These are phyloP conservation scores for Phytophthora pluvialis DNA, from an alignment of 352 stramenopile genomes.

Conservation along the genomic window DNA sequence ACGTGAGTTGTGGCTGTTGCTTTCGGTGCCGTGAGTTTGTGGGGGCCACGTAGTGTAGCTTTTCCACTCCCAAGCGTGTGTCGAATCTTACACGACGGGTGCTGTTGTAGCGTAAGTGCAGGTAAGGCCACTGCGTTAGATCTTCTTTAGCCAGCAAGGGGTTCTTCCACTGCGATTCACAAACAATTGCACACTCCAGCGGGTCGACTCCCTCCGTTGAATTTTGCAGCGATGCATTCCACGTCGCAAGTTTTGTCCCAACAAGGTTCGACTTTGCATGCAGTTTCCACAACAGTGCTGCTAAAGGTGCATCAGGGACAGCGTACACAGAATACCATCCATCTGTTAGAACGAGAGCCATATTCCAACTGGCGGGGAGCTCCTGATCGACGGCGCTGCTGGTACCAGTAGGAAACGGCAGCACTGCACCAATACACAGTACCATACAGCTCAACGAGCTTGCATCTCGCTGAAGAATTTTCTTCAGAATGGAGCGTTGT, in stretches of 20 bases:
- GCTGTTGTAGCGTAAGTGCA: conserved; percentile 74
- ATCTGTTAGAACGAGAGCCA: conserved; percentile 73
- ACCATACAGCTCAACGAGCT: conserved; percentile 72
- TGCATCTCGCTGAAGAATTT: conserved; percentile 70
- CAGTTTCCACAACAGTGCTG: conserved; percentile 53
- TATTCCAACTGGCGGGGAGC: conserved; percentile 58
- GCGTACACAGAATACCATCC: conserved; percentile 77
- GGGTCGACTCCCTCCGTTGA: conserved; percentile 69
- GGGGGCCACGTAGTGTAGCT: conserved; percentile 27
- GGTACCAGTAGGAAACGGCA: conserved; percentile 43
- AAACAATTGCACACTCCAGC: conserved; percentile 61
- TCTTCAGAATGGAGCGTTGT: conserved; percentile 68
- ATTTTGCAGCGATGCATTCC: conserved; percentile 74
- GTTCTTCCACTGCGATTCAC: conserved; percentile 47
- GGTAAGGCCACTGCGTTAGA: conserved; percentile 56
- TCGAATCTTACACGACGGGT: conserved; percentile 56
- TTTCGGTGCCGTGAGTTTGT: conserved; percentile 8
- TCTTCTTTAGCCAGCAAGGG: conserved; percentile 61
- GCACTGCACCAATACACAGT: conserved; percentile 61
- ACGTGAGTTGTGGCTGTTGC: conserved; percentile 38
- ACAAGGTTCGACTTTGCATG: conserved; percentile 46
- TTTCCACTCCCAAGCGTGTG: conserved; percentile 56
- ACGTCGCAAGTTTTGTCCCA: conserved; percentile 70
- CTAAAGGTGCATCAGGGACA: conserved; percentile 53
- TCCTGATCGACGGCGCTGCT: conserved; percentile 42